These are phyloP conservation scores for Solanum hybrid DNA, from an alignment of 305 asterid genomes.

Conservation along the genomic window DNA sequence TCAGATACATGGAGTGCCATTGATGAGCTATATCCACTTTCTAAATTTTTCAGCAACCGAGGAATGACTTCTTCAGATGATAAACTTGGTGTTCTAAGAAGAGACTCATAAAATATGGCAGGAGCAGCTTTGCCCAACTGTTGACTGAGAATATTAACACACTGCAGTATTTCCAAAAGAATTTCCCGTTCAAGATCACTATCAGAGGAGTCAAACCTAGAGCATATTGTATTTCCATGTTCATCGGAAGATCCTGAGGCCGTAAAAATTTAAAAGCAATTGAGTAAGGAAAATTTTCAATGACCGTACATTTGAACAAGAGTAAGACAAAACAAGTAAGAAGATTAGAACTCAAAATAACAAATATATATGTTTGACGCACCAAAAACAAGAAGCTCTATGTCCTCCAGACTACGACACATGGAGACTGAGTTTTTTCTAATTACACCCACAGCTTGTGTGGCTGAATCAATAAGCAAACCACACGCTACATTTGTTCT, in stretches of 20 bases:
- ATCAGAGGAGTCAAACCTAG: slow-evolving; percentile 34
- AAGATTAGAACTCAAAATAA: slow-evolving; percentile 7
- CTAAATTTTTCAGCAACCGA: slow-evolving; percentile 60
- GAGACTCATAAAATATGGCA: slow-evolving; percentile 66
- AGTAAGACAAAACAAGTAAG: background rate
- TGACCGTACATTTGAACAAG: background rate
- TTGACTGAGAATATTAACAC: slow-evolving; percentile 62
- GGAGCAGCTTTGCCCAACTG: slow-evolving; percentile 86
- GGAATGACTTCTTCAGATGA: slow-evolving; percentile 77
- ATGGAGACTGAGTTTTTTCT: slow-evolving; percentile 67
- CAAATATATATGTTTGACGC: slow-evolving; percentile 3
- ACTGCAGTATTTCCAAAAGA: slow-evolving; percentile 59
- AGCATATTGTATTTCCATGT: slow-evolving; percentile 21
- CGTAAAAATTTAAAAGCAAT: slow-evolving; percentile 12
- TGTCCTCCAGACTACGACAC: slow-evolving; percentile 78
- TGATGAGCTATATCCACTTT: slow-evolving; percentile 64
- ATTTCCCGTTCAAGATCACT: slow-evolving; percentile 46
- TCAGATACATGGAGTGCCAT: slow-evolving; percentile 52
- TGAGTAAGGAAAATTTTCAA: slow-evolving; percentile 13
- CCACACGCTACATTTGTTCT: slow-evolving; percentile 67
- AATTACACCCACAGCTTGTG: slow-evolving; percentile 72
- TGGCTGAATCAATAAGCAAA: slow-evolving; percentile 62
- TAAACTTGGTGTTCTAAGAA: slow-evolving; percentile 42
- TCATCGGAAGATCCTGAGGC: slow-evolving; percentile 59
- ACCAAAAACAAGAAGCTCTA: slow-evolving; percentile 73